Evolutionary conservation across 1,139 yeast species (phyloP).

Genomic region (Wickerhamiella infanticola): DNA sequence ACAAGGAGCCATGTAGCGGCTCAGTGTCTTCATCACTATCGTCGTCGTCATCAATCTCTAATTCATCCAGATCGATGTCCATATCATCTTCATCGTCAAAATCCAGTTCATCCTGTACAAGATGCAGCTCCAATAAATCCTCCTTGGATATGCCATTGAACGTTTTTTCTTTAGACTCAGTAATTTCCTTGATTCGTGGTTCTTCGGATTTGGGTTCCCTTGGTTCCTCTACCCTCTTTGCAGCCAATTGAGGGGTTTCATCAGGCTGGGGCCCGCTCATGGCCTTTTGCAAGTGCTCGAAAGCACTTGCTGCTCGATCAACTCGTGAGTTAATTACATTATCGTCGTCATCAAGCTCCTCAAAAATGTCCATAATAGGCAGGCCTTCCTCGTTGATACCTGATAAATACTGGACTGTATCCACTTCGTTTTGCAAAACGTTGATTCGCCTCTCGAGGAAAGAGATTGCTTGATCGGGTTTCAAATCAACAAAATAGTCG

Average conservation of each 20-base stretch:
- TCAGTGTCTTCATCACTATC: slow-evolving; percentile 26
- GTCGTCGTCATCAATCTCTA: slow-evolving; percentile 28
- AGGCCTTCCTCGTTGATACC: slow-evolving; percentile 29
- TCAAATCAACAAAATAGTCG: slow-evolving; percentile 42
- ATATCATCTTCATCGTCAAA: slow-evolving; percentile 29
- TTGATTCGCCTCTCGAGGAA: slow-evolving; percentile 31
- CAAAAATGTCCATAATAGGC: slow-evolving; percentile 69
- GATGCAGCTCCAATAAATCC: slow-evolving; percentile 37
- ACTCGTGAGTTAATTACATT: slow-evolving; percentile 31
- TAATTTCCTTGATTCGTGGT: not conserved
- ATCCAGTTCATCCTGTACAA: slow-evolving; percentile 40
- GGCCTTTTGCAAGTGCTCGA: slow-evolving; percentile 1
- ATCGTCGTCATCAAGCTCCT: slow-evolving; percentile 71
- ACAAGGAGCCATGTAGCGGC: slow-evolving; percentile 25
- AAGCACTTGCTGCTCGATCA: slow-evolving; percentile 8
- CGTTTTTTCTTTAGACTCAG: not conserved
- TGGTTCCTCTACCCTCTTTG: not conserved
- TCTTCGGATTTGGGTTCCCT: not conserved
- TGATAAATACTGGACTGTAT: slow-evolving; percentile 16
- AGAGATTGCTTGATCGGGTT: slow-evolving; percentile 30
- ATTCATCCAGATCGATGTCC: slow-evolving; percentile 24
- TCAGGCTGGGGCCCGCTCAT: not conserved
- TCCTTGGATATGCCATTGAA: slow-evolving; percentile 17
- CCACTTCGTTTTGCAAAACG: slow-evolving; percentile 30
- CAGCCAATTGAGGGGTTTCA: not conserved